These are phyloP conservation scores for Millerozyma acaciae DNA, from an alignment of 805 yeast genomes.

Conservation along the genomic window DNA sequence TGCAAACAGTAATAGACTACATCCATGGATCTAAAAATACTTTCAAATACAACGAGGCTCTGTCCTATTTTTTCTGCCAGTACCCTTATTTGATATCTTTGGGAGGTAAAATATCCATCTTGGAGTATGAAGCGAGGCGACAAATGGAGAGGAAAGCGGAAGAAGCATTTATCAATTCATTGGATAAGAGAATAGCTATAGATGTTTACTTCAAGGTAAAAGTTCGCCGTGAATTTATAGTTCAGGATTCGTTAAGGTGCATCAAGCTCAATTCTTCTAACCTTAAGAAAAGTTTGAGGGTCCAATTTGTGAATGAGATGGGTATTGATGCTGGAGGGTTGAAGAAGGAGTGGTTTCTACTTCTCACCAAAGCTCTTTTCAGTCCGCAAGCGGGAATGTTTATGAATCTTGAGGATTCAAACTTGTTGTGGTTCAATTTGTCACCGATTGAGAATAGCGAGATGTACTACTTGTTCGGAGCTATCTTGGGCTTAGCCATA, in stretches of 20 bases:
- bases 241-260: conserved; percentile 70
- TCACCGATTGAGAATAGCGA: conserved; percentile 43
- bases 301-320: conserved; percentile 82
- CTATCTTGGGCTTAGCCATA: conserved; percentile 83
- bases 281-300: conserved; percentile 67
- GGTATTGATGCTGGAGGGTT: conserved; percentile 97
- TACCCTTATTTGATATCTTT: conserved; percentile 78
- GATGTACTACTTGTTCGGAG: conserved; percentile 75
- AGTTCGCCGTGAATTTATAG: conserved; percentile 63
- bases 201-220: conserved; percentile 67
- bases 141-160: conserved; percentile 87
- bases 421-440: conserved; percentile 70
- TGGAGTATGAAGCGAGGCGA: conserved; percentile 76
- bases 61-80: conserved; percentile 64
- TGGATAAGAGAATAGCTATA: conserved; percentile 56
- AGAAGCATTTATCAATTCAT: conserved; percentile 76
- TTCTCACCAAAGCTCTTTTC: conserved; percentile 68
- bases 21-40: conserved; percentile 39
- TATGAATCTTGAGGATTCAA: conserved; percentile 61
- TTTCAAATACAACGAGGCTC: conserved; percentile 16
- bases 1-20: conserved; percentile 44
- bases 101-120: conserved; percentile 74
- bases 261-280: conserved; percentile 54
- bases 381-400: conserved; percentile 68
- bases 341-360: conserved; percentile 87